phyloP scores from a whole-genome alignment of 768 basidiomycete genomes.

The Trametes cingulata region DNA sequence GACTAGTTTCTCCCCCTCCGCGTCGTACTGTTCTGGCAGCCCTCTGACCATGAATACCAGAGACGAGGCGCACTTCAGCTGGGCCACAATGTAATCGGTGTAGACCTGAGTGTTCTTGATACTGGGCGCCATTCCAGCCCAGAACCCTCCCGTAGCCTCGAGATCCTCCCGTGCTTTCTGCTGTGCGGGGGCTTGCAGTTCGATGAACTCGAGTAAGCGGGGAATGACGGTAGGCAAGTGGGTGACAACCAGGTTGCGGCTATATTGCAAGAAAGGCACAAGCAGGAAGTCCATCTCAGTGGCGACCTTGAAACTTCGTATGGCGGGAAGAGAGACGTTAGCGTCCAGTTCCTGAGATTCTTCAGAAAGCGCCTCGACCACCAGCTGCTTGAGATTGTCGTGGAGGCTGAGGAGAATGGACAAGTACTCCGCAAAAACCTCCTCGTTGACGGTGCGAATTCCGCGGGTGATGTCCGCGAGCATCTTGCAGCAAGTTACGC shows the following conservation, averaged over 20 bases:
- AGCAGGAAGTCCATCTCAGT: conserved; percentile 93
- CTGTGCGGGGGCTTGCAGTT: conserved; percentile 81
- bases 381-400: conserved; percentile 68
- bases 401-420: conserved; percentile 79
- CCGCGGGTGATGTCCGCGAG: conserved; percentile 85
- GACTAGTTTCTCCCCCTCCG: conserved; percentile 80
- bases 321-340: conserved; percentile 63
- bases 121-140: conserved; percentile 78
- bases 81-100: conserved; percentile 80
- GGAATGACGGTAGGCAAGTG: conserved; percentile 70
- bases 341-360: conserved; percentile 56
- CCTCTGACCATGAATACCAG: conserved; percentile 86
- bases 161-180: conserved; percentile 71
- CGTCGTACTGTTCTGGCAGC: conserved; percentile 59
- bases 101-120: conserved; percentile 76
- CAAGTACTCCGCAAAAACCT: conserved; percentile 76
- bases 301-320: conserved; percentile 90
- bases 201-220: conserved; percentile 78
- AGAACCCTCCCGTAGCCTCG: conserved; percentile 80
- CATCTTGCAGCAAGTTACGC: conserved; percentile 84
- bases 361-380: conserved; percentile 73
- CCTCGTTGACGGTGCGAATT: conserved; percentile 71
- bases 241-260: conserved; percentile 62
- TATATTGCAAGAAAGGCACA: conserved; percentile 85
- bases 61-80: conserved; percentile 95